Percentiles rank a stretch among this genome's conserved stretches.
Evolutionary conservation across 2,329 filamentous ascomycete species (phyloP).

Genomic region (Pezicula neosporulosa): DNA sequence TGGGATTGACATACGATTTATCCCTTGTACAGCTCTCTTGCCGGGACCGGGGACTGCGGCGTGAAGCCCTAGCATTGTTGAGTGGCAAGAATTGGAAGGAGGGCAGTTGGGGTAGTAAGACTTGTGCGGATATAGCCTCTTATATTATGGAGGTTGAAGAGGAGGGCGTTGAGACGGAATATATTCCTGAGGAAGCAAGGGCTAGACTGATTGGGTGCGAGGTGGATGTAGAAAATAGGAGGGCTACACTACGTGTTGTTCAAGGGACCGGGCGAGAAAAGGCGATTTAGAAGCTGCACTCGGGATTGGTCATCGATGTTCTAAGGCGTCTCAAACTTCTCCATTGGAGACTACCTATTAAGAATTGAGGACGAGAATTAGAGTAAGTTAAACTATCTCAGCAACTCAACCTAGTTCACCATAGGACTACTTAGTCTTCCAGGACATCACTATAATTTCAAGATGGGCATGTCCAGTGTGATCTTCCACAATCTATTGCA

Average conservation of each 20-base stretch:
- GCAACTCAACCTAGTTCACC: no score
- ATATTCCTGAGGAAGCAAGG: conserved; percentile 16
- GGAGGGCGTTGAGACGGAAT: conserved; percentile 15
- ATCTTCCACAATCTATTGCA: no score
- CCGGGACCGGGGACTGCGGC: conserved; percentile 16
- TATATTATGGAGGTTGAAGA: conserved; percentile 22
- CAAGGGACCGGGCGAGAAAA: conserved; percentile 9
- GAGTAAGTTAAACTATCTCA: no score
- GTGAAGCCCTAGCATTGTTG: conserved; percentile 17
- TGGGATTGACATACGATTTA: conserved; percentile 18
- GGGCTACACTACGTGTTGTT: conserved; percentile 6
- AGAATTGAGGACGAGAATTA: no score
- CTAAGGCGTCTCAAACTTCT: neutral
- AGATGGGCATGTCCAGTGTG: no score
- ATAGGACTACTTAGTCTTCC: no score
- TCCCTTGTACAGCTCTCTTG: conserved; percentile 13
- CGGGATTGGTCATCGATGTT: neutral
- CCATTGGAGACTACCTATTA: no score
- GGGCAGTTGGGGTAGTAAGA: conserved; percentile 12
- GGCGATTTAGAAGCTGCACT: neutral
- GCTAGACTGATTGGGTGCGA: conserved; percentile 11
- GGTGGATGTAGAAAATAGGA: conserved; percentile 7
- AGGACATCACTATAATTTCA: no score
- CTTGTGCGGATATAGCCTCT: conserved; percentile 12
- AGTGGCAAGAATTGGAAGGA: conserved; percentile 12